Conservation (phyloP, 2,329 filamentous ascomycete species). For the Cytospora paraplurivora region DNA sequence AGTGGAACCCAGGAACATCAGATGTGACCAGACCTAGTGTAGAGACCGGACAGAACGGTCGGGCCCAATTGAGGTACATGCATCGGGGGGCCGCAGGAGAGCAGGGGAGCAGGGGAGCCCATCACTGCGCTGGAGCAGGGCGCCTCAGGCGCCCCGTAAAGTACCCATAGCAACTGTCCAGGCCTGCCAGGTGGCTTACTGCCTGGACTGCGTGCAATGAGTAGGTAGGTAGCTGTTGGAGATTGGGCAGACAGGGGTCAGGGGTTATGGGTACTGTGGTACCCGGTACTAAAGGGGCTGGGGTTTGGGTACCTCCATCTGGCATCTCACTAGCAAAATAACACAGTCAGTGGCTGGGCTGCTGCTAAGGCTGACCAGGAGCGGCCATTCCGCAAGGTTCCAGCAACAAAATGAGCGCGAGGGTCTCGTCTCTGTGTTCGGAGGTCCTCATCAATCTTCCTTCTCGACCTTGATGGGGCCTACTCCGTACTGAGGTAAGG, state of each 20-base stretch:
- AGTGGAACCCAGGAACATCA: too few species aligned
- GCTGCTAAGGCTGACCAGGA: neutral
- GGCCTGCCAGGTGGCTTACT: neutral
- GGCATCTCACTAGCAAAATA: neutral
- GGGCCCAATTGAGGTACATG: slow-evolving; percentile 3
- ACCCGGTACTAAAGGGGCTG: neutral
- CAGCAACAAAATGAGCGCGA: neutral
- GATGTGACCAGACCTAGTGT: too few species aligned
- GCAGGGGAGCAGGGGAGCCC: slow-evolving; percentile 8
- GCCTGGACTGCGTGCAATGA: too few species aligned
- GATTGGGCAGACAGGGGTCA: neutral
- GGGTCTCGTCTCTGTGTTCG: neutral
- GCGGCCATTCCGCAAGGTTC: neutral
- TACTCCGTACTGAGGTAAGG: neutral
- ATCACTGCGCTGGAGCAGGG: neutral
- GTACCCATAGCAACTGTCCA: neutral
- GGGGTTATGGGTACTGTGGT: neutral
- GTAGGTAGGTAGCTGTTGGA: neutral
- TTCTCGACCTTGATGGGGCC: neutral
- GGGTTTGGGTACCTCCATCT: neutral
- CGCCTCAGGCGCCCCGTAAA: neutral
- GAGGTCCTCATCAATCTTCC: slow-evolving; percentile 1
- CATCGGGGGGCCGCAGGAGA: slow-evolving; percentile 4
- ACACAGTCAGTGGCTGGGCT: neutral
- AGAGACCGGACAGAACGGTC: slow-evolving; percentile 15